A percentile compares a stretch with the other conserved stretches of the same genome.
Conservation (phyloP, 2,329 filamentous ascomycete species). For the Ramularia collo-cygni region DNA sequence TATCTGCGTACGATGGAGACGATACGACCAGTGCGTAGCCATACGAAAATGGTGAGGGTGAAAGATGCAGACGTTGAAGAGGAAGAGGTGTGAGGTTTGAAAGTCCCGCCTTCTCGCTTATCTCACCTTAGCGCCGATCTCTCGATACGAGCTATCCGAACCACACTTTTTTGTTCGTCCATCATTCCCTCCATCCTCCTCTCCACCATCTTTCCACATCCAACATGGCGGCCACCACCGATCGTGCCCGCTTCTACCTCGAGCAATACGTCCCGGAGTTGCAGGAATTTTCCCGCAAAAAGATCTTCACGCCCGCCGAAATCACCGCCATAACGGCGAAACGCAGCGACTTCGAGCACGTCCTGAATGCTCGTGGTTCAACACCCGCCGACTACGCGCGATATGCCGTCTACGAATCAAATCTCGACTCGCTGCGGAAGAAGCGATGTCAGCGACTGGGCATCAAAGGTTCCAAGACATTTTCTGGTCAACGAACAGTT, state of each 20-base stretch:
- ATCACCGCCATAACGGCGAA: slow-evolving; percentile 84
- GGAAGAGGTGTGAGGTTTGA: too few species aligned
- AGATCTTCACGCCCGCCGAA: slow-evolving; percentile 85
- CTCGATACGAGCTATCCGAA: too few species aligned
- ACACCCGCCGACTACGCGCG: slow-evolving; percentile 71
- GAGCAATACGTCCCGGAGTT: slow-evolving; percentile 89
- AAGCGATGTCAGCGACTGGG: slow-evolving; percentile 78
- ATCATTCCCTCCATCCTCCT: background rate
- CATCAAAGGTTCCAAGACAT: slow-evolving; percentile 62
- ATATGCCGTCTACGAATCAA: slow-evolving; percentile 70
- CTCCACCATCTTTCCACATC: background rate
- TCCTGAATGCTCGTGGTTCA: slow-evolving; percentile 73
- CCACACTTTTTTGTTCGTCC: too few species aligned
- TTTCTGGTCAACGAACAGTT: slow-evolving; percentile 68
- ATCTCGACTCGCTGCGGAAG: slow-evolving; percentile 63
- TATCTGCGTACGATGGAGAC: too few species aligned
- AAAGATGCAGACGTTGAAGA: too few species aligned
- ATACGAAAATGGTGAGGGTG: too few species aligned
- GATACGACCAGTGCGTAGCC: too few species aligned
- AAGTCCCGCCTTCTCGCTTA: too few species aligned
- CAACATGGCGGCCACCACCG: slow-evolving; percentile 72
- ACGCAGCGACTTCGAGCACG: slow-evolving; percentile 88
- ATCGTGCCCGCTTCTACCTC: slow-evolving; percentile 92
- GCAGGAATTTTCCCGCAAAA: slow-evolving; percentile 84
- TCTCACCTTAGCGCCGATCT: too few species aligned